A percentile compares a stretch with the other conserved stretches of the same genome.
Conservation (phyloP, 2,329 filamentous ascomycete species). For the Claviceps africana region DNA sequence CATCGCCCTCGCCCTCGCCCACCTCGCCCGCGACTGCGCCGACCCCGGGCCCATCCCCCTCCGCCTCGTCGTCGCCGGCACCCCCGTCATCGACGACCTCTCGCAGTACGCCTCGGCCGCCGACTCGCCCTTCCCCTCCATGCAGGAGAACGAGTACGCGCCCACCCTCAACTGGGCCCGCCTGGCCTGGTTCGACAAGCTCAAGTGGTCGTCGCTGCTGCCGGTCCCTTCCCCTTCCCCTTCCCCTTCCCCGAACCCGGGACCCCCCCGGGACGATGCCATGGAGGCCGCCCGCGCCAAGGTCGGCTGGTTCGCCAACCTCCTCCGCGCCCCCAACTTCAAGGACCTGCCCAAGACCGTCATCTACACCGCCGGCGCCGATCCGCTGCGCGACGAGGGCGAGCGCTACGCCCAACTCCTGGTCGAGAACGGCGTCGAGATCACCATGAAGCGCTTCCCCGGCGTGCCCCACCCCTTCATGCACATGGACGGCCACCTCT, state of each 20-base stretch:
- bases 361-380: slow-evolving; percentile 28
- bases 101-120: slow-evolving; percentile 19
- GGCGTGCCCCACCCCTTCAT: slow-evolving; percentile 36
- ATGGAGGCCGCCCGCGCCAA: slow-evolving; percentile 7
- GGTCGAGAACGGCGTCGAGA: slow-evolving; percentile 29
- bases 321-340: slow-evolving; percentile 22
- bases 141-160: slow-evolving; percentile 27
- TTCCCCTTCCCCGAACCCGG: slow-evolving; percentile 3
- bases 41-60: slow-evolving; percentile 20
- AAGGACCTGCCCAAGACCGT: slow-evolving; percentile 22
- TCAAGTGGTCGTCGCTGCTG: slow-evolving; percentile 16
- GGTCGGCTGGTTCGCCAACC: slow-evolving; percentile 17
- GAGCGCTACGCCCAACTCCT: slow-evolving; percentile 31
- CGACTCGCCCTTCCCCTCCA: slow-evolving; percentile 26
- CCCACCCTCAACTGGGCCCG: slow-evolving; percentile 30
- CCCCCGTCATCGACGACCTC: slow-evolving; percentile 26
- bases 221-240: slow-evolving; percentile 7
- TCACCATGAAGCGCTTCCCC: slow-evolving; percentile 29
- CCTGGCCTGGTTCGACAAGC: slow-evolving; percentile 26
- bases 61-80: slow-evolving; percentile 24
- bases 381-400: slow-evolving; percentile 34
- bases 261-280: no score
- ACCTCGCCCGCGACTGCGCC: slow-evolving; percentile 25
- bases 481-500: slow-evolving; percentile 29
- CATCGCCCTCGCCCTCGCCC: slow-evolving; percentile 23